Percentiles rank a stretch among this genome's conserved stretches.
phyloP scores from a whole-genome alignment of 371 early-diverging fungal species.

The Mortierella sp. region DNA sequence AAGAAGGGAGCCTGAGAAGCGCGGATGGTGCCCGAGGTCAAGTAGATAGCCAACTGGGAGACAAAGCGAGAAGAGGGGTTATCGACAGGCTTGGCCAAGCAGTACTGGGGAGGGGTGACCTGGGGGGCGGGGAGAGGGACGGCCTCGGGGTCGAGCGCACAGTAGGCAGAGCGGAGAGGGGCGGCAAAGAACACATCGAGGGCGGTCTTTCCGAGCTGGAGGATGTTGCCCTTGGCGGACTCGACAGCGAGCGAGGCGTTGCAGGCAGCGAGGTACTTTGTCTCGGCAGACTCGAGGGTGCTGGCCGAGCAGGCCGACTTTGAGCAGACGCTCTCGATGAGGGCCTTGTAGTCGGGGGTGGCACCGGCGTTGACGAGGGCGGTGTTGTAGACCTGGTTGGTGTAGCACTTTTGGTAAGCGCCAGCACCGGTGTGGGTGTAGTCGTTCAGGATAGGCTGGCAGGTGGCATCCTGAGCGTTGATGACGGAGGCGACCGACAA shows the following conservation, averaged over 20 bases:
- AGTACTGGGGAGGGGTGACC: constrained; percentile 30
- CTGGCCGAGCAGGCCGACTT: constrained; percentile 29
- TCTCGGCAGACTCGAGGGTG: constrained; percentile 28
- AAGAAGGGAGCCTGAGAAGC: constrained; percentile 37
- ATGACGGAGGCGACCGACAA: constrained; percentile 34
- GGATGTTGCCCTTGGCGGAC: constrained; percentile 32
- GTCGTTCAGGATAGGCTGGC: constrained; percentile 37
- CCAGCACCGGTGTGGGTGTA: constrained; percentile 21
- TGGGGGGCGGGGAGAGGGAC: constrained; percentile 11
- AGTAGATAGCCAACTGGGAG: constrained; percentile 39
- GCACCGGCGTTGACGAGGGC: constrained; percentile 28
- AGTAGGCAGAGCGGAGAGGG: constrained; percentile 41
- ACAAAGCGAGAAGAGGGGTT: constrained; percentile 37
- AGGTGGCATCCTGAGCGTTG: constrained; percentile 46
- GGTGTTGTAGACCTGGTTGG: constrained; percentile 42
- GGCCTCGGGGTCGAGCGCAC: constrained; percentile 37
- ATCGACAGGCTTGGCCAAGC: constrained; percentile 19
- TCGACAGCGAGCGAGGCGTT: constrained; percentile 38
- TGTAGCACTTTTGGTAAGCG: constrained; percentile 49
- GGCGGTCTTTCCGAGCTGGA: constrained; percentile 49
- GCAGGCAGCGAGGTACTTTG: constrained; percentile 49
- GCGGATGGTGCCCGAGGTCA: constrained; percentile 45
- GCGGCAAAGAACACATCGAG: constrained; percentile 46
- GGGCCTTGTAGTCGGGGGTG: constrained; percentile 35
- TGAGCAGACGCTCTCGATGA: constrained; percentile 42